These are phyloP conservation scores for Croton setiger DNA, from an alignment of 441 rosid genomes.

Conservation along the genomic window DNA sequence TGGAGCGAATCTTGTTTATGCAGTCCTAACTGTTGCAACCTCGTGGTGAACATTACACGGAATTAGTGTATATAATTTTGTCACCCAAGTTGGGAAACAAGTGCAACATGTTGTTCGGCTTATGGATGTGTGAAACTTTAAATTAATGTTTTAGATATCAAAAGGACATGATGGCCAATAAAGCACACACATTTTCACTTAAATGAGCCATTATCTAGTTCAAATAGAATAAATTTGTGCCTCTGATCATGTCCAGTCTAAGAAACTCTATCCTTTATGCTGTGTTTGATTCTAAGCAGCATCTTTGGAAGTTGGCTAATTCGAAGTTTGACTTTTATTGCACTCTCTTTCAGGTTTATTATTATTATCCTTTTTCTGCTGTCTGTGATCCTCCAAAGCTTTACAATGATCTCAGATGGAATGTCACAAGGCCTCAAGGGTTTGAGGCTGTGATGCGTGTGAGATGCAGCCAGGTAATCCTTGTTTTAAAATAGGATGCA, in stretches of 20 bases:
- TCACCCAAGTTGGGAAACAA: not conserved
- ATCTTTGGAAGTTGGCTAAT: conserved; percentile 10
- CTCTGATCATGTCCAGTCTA: not conserved
- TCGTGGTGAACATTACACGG: not conserved
- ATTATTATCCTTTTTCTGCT: conserved; percentile 90
- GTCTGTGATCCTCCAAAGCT: conserved; percentile 93
- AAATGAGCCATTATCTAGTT: not conserved
- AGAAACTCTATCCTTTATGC: not conserved
- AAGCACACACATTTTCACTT: not conserved
- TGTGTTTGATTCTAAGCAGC: conserved; percentile 6
- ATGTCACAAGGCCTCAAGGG: conserved; percentile 96
- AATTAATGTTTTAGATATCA: not conserved
- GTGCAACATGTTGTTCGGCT: not conserved
- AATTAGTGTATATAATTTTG: not conserved
- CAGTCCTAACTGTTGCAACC: not conserved
- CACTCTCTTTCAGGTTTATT: conserved; percentile 65
- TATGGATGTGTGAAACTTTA: not conserved
- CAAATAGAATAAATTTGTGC: not conserved
- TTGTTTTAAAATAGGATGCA: not conserved
- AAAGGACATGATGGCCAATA: not conserved
- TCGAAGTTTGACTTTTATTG: conserved; percentile 13
- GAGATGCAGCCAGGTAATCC: conserved; percentile 90
- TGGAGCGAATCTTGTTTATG: not conserved
- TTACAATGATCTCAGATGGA: conserved; percentile 98
- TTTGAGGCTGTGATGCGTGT: conserved; percentile 99